Percentiles rank a stretch among this genome's conserved stretches.
phyloP scores from a whole-genome alignment of 768 basidiomycete species.

The Fibroporia radiculosa region DNA sequence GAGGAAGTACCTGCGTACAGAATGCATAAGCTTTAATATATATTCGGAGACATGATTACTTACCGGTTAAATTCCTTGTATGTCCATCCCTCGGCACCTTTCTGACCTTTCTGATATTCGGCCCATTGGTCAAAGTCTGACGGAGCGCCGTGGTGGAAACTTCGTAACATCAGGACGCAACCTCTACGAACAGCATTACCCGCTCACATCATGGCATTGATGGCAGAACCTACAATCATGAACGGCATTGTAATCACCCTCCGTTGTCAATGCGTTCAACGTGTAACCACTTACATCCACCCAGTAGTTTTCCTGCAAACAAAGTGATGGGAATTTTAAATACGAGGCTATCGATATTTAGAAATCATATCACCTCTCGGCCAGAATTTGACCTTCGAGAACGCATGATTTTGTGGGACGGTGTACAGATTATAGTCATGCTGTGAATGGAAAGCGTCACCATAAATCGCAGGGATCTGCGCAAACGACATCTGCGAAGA shows the following conservation, averaged over 20 bases:
- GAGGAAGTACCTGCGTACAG: constrained; percentile 46
- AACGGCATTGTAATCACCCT: background rate
- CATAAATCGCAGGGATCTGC: constrained; percentile 14
- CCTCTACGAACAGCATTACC: background rate
- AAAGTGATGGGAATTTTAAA: background rate
- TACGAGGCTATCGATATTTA: background rate
- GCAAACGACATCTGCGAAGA: constrained; percentile 6
- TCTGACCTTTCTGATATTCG: constrained; percentile 27
- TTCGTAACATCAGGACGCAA: constrained; percentile 4
- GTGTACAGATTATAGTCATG: constrained; percentile 51
- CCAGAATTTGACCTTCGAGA: constrained; percentile 45
- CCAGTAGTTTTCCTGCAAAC: constrained; percentile 51
- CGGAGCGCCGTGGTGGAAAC: constrained; percentile 53
- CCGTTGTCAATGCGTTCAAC: too few relatives aligned
- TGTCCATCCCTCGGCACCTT: constrained; percentile 51
- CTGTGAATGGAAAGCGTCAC: constrained; percentile 33
- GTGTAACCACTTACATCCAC: constrained; percentile 47
- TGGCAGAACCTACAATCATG: constrained; percentile 40
- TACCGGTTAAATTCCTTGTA: constrained; percentile 47
- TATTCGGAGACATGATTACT: constrained; percentile 3
- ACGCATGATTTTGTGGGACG: constrained; percentile 44
- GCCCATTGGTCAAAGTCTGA: constrained; percentile 68
- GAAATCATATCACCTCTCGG: constrained; percentile 44
- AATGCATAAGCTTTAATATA: background rate
- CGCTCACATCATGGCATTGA: constrained; percentile 50